These are phyloP conservation scores for Bryoglossum gracile DNA, from an alignment of 495 filamentous ascomycete species.

Conservation along the genomic window DNA sequence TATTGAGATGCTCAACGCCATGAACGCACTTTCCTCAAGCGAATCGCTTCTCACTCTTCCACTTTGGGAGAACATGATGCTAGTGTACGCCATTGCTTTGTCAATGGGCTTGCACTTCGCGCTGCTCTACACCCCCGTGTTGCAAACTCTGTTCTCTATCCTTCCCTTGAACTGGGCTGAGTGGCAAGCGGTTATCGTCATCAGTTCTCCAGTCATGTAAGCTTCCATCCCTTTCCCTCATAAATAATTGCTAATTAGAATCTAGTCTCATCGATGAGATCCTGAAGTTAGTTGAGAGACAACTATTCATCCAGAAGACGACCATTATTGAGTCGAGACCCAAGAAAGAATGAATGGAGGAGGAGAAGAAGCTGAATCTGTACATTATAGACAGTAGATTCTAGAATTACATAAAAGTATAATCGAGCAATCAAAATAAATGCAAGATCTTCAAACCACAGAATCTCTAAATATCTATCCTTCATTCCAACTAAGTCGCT, in stretches of 20 bases:
- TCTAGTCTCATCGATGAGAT: constrained; percentile 78
- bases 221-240: constrained; percentile 28
- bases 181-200: constrained; percentile 86
- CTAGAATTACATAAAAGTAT: constrained; percentile 14
- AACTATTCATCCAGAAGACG: constrained; percentile 39
- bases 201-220: constrained; percentile 93
- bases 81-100: constrained; percentile 87
- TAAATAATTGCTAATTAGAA: constrained; percentile 31
- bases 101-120: constrained; percentile 97
- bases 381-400: constrained; percentile 25
- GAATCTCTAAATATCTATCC: too few species aligned
- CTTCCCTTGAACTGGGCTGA: constrained; percentile 81
- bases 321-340: constrained; percentile 13
- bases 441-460: too few species aligned
- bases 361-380: constrained; percentile 1
- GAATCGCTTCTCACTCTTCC: constrained; percentile 91
- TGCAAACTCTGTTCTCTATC: constrained; percentile 87
- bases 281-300: constrained; percentile 76
- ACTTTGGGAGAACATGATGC: constrained; percentile 93
- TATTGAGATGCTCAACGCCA: constrained; percentile 99
- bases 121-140: constrained; percentile 83
- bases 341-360: constrained; percentile 21
- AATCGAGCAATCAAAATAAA: too few species aligned
- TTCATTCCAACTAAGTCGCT: too few species aligned
- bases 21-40: constrained; percentile 95